Conservation (phyloP, 2,329 filamentous ascomycete genomes). For the Trichoderma sp. region DNA sequence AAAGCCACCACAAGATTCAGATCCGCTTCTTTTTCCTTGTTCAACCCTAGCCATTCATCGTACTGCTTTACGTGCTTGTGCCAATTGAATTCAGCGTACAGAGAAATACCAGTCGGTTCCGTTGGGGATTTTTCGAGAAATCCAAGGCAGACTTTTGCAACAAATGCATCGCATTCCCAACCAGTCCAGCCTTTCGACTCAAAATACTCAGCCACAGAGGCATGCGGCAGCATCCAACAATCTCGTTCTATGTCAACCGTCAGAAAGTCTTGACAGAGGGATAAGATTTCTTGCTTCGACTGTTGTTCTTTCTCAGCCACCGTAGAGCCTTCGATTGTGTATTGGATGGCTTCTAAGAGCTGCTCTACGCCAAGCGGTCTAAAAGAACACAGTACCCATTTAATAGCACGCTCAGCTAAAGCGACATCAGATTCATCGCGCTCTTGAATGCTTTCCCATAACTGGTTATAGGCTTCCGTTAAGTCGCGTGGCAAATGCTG, state of each 20-base stretch:
- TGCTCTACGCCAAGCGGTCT: fast-evolving
- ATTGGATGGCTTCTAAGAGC: conserved; percentile 1
- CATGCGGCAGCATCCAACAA: conserved; percentile 22
- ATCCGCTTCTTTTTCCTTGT: not conserved
- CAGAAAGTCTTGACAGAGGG: conserved; percentile 14
- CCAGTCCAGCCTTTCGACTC: not conserved
- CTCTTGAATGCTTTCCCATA: conserved; percentile 14
- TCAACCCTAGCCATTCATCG: not conserved
- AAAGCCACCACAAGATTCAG: not conserved
- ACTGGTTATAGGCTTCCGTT: conserved; percentile 28
- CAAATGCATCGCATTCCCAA: not conserved
- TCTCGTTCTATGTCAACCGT: not conserved
- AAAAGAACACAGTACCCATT: conserved; percentile 1
- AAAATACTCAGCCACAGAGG: conserved; percentile 26
- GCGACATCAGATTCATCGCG: conserved; percentile 3
- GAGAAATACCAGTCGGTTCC: too few species aligned
- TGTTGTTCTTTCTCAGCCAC: not conserved
- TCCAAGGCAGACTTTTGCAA: not conserved
- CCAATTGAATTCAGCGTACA: not conserved
- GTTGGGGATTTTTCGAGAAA: not conserved
- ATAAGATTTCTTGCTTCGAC: conserved; percentile 8
- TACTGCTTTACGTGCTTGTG: not conserved
- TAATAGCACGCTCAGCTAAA: conserved; percentile 21
- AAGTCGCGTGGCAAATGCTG: conserved; percentile 25
- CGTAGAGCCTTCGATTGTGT: not conserved